A percentile compares a stretch with the other conserved stretches of the same genome.
Evolutionary conservation across 192 early-diverging fungal species (phyloP).

Genomic region (Umbelopsis vinacea): DNA sequence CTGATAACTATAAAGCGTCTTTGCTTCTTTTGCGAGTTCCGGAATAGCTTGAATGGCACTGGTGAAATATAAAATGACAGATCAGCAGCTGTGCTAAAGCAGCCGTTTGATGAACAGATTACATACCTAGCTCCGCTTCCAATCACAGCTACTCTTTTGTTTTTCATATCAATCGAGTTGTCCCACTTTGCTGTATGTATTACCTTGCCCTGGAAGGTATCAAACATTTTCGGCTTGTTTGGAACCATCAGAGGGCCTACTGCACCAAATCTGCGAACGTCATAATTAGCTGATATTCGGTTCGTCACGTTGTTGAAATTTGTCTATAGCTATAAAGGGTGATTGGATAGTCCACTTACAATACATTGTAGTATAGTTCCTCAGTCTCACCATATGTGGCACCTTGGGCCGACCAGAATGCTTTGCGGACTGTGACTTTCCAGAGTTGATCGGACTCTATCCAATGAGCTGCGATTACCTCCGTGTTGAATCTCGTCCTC

Average conservation of each 20-base stretch:
- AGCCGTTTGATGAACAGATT: neutral
- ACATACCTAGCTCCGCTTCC: slow-evolving; percentile 55
- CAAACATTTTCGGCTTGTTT: slow-evolving; percentile 49
- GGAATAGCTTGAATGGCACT: slow-evolving; percentile 59
- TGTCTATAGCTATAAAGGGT: neutral
- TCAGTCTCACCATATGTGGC: neutral
- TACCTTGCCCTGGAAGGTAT: slow-evolving; percentile 52
- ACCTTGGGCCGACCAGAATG: slow-evolving; percentile 17
- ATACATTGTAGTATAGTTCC: slow-evolving; percentile 23
- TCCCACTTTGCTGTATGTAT: slow-evolving; percentile 64
- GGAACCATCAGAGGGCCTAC: slow-evolving; percentile 56
- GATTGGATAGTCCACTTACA: neutral
- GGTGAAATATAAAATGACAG: no score
- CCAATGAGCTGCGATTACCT: slow-evolving; percentile 43
- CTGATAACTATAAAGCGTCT: slow-evolving; percentile 52
- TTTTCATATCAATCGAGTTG: slow-evolving; percentile 45
- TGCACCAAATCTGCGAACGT: slow-evolving; percentile 45
- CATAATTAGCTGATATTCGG: slow-evolving; percentile 18
- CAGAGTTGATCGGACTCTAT: slow-evolving; percentile 41
- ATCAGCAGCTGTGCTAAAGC: neutral
- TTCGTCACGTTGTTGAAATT: slow-evolving; percentile 15
- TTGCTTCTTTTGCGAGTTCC: slow-evolving; percentile 44
- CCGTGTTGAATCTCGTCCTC: slow-evolving; percentile 48
- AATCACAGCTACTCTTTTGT: slow-evolving; percentile 52
- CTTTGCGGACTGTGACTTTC: slow-evolving; percentile 35